These are phyloP conservation scores for Capronia epimyces DNA, from an alignment of 2,329 filamentous ascomycete genomes.

Conservation along the genomic window DNA sequence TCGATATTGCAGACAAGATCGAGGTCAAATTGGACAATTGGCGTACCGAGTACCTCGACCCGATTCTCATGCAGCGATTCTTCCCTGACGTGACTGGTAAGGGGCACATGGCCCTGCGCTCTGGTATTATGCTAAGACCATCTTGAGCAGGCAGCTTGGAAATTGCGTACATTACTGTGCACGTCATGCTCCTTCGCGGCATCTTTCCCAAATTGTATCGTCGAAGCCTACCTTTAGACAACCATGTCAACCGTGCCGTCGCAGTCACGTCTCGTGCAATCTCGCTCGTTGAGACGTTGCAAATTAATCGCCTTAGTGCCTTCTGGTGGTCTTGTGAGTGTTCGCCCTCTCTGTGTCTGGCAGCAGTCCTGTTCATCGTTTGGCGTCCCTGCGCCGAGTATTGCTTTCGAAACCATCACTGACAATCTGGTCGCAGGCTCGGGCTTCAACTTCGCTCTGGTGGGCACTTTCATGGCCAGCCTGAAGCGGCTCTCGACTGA, in stretches of 20 bases:
- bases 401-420: not conserved
- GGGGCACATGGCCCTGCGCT: not conserved
- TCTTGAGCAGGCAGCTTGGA: conserved; percentile 10
- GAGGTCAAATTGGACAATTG: conserved; percentile 10
- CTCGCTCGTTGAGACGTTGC: conserved; percentile 13
- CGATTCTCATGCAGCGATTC: conserved; percentile 10
- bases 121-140: not conserved
- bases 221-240: conserved; percentile 7
- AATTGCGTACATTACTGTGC: conserved; percentile 14
- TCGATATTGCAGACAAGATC: conserved; percentile 9
- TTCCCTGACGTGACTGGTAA: conserved; percentile 19
- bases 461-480: conserved; percentile 18
- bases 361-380: not conserved
- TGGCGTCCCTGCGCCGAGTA: not conserved
- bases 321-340: conserved; percentile 21
- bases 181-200: conserved; percentile 16
- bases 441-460: conserved; percentile 14
- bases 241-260: conserved; percentile 7
- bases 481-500: conserved; percentile 15
- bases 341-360: not conserved
- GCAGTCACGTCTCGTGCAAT: conserved; percentile 9
- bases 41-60: conserved; percentile 12
- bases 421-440: conserved; percentile 2
- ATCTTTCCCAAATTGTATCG: conserved; percentile 18
- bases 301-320: conserved; percentile 15